Percentiles rank a stretch among this genome's conserved stretches.
Evolutionary conservation across 2,329 filamentous ascomycete genomes (phyloP).

Genomic region (Paraphaeosphaeria sporulosa): DNA sequence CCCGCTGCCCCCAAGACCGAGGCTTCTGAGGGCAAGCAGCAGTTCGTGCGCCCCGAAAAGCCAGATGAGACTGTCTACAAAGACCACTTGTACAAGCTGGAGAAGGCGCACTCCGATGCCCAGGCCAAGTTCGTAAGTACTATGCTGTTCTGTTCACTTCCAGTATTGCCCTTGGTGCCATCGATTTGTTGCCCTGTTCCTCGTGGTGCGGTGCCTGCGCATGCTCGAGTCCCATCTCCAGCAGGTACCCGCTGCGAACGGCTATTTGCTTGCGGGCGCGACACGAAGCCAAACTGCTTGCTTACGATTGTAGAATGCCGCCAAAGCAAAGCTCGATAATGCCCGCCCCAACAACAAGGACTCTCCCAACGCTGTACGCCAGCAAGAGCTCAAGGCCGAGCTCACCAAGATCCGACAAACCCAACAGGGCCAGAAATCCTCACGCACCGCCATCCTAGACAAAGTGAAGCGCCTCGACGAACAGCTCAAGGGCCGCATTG

Average conservation of each 20-base stretch:
- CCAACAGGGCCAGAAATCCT: slow-evolving; percentile 86
- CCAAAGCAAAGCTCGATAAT: slow-evolving; percentile 87
- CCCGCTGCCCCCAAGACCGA: slow-evolving; percentile 44
- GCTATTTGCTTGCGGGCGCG: not conserved
- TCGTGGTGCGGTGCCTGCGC: not conserved
- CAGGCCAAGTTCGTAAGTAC: slow-evolving; percentile 72
- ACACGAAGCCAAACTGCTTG: not conserved
- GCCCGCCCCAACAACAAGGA: slow-evolving; percentile 84
- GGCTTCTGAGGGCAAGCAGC: slow-evolving; percentile 43
- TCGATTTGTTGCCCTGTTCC: not conserved
- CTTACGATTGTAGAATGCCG: slow-evolving; percentile 69
- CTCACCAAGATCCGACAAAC: slow-evolving; percentile 84
- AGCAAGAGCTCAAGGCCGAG: slow-evolving; percentile 83
- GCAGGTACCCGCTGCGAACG: not conserved
- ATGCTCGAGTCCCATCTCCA: not conserved
- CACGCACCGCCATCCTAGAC: slow-evolving; percentile 79
- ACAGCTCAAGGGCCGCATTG: slow-evolving; percentile 82
- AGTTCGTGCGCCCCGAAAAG: slow-evolving; percentile 73
- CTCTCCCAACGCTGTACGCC: slow-evolving; percentile 80
- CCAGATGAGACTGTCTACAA: slow-evolving; percentile 89
- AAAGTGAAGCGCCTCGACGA: slow-evolving; percentile 93
- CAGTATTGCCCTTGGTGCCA: slow-evolving; percentile 13
- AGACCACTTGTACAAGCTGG: slow-evolving; percentile 76
- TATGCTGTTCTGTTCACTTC: slow-evolving; percentile 1
- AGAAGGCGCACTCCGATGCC: slow-evolving; percentile 83